phyloP scores from a whole-genome alignment of 805 yeast species.

The Diddensiella transvaalensis region DNA sequence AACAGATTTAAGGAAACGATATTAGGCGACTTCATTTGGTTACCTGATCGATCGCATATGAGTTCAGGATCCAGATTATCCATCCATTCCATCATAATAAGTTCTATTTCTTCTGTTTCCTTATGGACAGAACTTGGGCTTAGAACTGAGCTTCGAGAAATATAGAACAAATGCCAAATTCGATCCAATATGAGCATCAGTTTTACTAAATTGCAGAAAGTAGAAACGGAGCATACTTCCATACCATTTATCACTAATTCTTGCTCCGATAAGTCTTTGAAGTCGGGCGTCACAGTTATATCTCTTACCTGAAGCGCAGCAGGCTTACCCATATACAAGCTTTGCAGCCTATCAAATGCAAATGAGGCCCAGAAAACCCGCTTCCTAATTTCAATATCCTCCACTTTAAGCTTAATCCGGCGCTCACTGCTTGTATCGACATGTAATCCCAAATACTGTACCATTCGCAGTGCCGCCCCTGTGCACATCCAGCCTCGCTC shows the following conservation, averaged over 20 bases:
- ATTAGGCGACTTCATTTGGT: constrained; percentile 1
- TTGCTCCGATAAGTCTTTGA: constrained; percentile 8
- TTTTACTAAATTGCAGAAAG: constrained; percentile 7
- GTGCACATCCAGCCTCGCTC: constrained; percentile 14
- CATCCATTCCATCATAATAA: background rate
- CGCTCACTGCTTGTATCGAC: constrained; percentile 1
- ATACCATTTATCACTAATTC: constrained; percentile 5
- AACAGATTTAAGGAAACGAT: constrained; percentile 8
- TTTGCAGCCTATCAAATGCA: constrained; percentile 42
- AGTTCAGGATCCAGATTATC: constrained; percentile 3
- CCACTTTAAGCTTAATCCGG: background rate
- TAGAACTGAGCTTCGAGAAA: constrained; percentile 10
- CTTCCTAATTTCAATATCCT: constrained; percentile 29
- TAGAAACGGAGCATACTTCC: constrained; percentile 5
- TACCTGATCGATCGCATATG: constrained; percentile 3
- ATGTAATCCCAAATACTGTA: constrained; percentile 6
- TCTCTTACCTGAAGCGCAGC: constrained; percentile 7
- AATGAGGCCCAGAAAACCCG: constrained; percentile 45
- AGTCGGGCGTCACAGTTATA: constrained; percentile 7
- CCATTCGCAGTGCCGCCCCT: constrained; percentile 13
- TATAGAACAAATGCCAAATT: constrained; percentile 8
- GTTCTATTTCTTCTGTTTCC: constrained; percentile 6
- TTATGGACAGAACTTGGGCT: constrained; percentile 1
- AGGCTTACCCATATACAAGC: constrained; percentile 44
- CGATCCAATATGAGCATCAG: constrained; percentile 10